Evolutionary conservation across 2,329 filamentous ascomycete species (phyloP).

Genomic region (Aureobasidium sp.): DNA sequence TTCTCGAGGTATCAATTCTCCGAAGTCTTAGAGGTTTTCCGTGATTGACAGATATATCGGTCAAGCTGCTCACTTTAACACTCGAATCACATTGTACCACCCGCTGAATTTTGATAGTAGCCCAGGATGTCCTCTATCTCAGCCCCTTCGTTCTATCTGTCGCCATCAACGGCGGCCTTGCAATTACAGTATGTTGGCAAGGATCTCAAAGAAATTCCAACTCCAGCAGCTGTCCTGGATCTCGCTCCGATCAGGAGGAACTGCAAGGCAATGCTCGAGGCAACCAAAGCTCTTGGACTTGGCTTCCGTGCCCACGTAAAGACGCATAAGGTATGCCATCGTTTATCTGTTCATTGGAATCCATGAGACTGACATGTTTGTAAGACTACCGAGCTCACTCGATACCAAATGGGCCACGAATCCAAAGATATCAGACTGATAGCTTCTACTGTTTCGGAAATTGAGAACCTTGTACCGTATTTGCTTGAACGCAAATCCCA

Average conservation of each 20-base stretch:
- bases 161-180: constrained; percentile 24
- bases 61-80: no score
- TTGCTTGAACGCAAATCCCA: constrained; percentile 48
- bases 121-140: neutral
- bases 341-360: neutral
- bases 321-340: constrained; percentile 61
- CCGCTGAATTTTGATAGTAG: no score
- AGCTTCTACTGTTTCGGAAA: constrained; percentile 66
- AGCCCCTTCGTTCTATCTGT: constrained; percentile 21
- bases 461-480: constrained; percentile 55
- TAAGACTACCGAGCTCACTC: constrained; percentile 57
- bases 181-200: constrained; percentile 48
- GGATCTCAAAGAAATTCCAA: constrained; percentile 50
- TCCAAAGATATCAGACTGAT: constrained; percentile 51
- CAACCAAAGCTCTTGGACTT: constrained; percentile 49
- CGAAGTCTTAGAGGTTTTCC: no score
- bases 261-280: constrained; percentile 62
- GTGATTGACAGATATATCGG: no score
- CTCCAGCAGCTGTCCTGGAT: constrained; percentile 62
- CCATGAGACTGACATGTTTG: neutral
- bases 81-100: no score
- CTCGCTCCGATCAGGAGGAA: constrained; percentile 56
- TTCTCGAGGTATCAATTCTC: no score
- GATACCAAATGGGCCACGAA: constrained; percentile 58
- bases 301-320: constrained; percentile 72